These are phyloP conservation scores for Globisporangium cylindrosporum DNA, from an alignment of 352 stramenopile species.

Conservation along the genomic window DNA sequence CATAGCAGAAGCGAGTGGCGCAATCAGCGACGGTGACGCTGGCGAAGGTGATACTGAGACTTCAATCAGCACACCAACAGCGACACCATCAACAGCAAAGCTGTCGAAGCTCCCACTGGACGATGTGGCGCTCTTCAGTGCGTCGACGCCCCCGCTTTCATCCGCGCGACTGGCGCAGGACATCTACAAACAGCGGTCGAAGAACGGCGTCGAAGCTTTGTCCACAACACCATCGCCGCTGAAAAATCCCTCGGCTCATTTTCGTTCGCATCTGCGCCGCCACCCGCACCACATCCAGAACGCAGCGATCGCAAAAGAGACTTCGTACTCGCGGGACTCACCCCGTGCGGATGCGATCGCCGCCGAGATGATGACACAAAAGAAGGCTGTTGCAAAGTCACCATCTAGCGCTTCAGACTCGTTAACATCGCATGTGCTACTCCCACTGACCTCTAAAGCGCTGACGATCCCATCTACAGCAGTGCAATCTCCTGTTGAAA, in stretches of 20 bases:
- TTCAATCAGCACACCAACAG: not conserved
- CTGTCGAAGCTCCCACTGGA: not conserved
- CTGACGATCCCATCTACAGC: not conserved
- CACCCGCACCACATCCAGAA: slow-evolving; percentile 14
- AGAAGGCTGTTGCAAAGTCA: not conserved
- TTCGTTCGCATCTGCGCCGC: not conserved
- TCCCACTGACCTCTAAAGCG: not conserved
- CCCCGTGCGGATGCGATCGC: slow-evolving; percentile 13
- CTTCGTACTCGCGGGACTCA: slow-evolving; percentile 13
- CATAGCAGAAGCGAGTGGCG: not conserved
- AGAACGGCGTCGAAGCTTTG: slow-evolving; percentile 21
- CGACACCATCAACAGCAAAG: not conserved
- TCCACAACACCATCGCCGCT: not conserved
- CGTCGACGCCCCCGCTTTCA: slow-evolving; percentile 23
- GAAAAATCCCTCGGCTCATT: not conserved
- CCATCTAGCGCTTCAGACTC: not conserved
- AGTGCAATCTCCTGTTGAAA: not conserved
- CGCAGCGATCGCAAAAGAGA: not conserved
- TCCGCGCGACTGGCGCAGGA: slow-evolving; percentile 27
- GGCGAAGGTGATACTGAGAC: not conserved
- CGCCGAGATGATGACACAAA: not conserved
- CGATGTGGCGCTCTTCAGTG: not conserved
- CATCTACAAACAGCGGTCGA: slow-evolving; percentile 26
- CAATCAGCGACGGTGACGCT: not conserved
- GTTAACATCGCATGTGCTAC: not conserved